Conservation (phyloP, 352 stramenopile genomes). For the Lagenidium giganteum region DNA sequence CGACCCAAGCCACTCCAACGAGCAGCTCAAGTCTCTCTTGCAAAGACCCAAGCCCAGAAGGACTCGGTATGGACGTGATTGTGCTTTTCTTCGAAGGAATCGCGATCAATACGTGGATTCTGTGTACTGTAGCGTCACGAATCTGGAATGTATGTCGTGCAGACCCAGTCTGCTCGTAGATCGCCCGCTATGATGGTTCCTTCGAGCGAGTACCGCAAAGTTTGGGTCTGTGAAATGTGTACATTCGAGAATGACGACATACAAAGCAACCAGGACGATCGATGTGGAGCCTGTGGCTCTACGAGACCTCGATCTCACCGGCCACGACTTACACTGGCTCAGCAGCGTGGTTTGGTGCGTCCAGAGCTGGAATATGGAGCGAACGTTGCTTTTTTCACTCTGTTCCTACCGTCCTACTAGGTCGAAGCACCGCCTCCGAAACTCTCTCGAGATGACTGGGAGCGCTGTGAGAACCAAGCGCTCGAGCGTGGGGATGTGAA, state of each 20-base stretch:
- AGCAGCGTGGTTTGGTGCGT: slow-evolving; percentile 62
- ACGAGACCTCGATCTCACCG: slow-evolving; percentile 23
- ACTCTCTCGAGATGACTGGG: slow-evolving; percentile 64
- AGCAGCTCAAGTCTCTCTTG: too few species aligned
- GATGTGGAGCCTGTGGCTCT: slow-evolving; percentile 43
- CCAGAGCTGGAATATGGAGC: too few species aligned
- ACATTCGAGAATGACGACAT: slow-evolving; percentile 69
- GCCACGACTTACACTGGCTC: slow-evolving; percentile 46
- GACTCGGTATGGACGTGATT: too few species aligned
- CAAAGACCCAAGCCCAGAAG: too few species aligned
- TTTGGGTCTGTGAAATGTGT: slow-evolving; percentile 79
- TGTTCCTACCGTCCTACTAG: slow-evolving; percentile 15
- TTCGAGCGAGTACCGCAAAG: slow-evolving; percentile 31
- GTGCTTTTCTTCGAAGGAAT: too few species aligned
- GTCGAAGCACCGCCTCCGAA: slow-evolving; percentile 48
- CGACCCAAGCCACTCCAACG: too few species aligned
- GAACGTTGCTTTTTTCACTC: too few species aligned
- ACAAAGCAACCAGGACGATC: slow-evolving; percentile 16
- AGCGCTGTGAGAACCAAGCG: slow-evolving; percentile 60
- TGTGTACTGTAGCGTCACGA: too few species aligned
- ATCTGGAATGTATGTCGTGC: too few species aligned
- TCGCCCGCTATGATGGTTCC: too few species aligned
- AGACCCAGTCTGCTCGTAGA: too few species aligned
- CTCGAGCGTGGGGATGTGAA: slow-evolving; percentile 49
- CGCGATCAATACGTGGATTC: too few species aligned